Conservation (phyloP, 2,329 filamentous ascomycete species). For the Microcyclospora pomicola region DNA sequence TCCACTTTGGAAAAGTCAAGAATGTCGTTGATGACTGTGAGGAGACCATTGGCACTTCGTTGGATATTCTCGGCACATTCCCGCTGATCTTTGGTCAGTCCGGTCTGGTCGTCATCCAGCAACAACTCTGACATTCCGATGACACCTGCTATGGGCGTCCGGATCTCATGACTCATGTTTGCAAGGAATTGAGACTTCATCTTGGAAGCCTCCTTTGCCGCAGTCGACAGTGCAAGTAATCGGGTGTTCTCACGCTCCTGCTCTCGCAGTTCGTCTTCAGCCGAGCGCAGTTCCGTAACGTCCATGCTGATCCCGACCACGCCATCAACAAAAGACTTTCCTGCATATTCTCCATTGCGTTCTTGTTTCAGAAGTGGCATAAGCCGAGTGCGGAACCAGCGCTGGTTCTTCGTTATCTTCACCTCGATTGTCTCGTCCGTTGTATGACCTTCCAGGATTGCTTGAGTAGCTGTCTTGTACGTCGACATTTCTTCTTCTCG, state of each 20-base stretch:
- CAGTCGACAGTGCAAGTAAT: conserved; percentile 59
- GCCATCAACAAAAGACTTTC: conserved; percentile 47
- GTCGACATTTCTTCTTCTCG: conserved; percentile 20
- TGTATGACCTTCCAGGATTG: conserved; percentile 48
- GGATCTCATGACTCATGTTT: conserved; percentile 36
- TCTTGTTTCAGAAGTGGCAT: conserved; percentile 50
- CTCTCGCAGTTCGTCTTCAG: conserved; percentile 48
- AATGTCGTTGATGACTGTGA: conserved; percentile 86
- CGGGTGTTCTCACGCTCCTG: conserved; percentile 54
- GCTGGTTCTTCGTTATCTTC: conserved; percentile 40
- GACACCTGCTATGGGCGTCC: conserved; percentile 58
- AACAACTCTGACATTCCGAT: conserved; percentile 68
- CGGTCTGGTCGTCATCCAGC: conserved; percentile 42
- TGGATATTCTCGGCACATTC: conserved; percentile 69
- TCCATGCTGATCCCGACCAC: conserved; percentile 72
- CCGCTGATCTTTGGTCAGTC: conserved; percentile 52
- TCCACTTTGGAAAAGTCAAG: conserved; percentile 77
- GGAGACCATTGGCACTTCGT: conserved; percentile 62
- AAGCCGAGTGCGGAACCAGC: conserved; percentile 59
- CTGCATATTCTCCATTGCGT: conserved; percentile 37
- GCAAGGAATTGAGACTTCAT: conserved; percentile 70
- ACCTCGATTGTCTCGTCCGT: conserved; percentile 52
- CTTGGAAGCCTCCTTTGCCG: conserved; percentile 66
- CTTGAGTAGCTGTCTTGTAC: conserved; percentile 46
- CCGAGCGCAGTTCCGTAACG: conserved; percentile 55